phyloP scores from a whole-genome alignment of 2,329 filamentous ascomycete genomes.

The Lecanicillium sp. region DNA sequence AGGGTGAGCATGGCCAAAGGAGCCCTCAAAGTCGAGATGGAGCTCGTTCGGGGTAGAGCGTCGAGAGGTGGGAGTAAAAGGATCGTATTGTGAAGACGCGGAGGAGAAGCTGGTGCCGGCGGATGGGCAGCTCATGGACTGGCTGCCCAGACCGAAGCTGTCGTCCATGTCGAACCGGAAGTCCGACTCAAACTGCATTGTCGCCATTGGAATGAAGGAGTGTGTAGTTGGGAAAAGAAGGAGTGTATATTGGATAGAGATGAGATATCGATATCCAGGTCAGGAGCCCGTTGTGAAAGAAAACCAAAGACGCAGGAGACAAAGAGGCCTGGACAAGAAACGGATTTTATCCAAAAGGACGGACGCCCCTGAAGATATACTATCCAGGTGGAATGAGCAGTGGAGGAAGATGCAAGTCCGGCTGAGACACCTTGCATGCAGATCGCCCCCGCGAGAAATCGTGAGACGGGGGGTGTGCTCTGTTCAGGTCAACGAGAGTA shows the following conservation, averaged over 20 bases:
- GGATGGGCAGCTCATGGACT: conserved; percentile 27
- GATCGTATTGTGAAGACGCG: conserved; percentile 30
- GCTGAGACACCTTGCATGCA: conserved; percentile 27
- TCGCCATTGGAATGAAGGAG: conserved; percentile 9
- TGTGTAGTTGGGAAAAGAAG: conserved; percentile 6
- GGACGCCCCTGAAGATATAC: conserved; percentile 34
- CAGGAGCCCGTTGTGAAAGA: conserved; percentile 8
- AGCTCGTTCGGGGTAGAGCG: conserved; percentile 34
- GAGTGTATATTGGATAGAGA: conserved; percentile 8
- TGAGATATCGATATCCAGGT: conserved; percentile 7
- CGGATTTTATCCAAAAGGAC: conserved; percentile 17
- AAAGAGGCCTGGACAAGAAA: conserved; percentile 6
- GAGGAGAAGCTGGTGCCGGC: conserved; percentile 31
- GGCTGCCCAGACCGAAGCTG: conserved; percentile 28
- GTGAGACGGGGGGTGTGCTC: conserved; percentile 14
- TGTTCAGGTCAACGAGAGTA: conserved; percentile 2
- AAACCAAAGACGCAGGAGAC: conserved; percentile 3
- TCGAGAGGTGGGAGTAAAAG: conserved; percentile 36
- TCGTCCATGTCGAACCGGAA: conserved; percentile 32
- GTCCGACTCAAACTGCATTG: conserved; percentile 31
- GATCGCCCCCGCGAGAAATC: conserved; percentile 25
- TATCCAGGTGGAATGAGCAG: conserved; percentile 28
- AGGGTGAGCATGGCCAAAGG: conserved; percentile 17
- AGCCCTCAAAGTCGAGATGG: conserved; percentile 28
- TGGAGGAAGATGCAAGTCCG: conserved; percentile 21